phyloP scores from a whole-genome alignment of 2,329 filamentous ascomycete genomes.

The Phaeosphaeria sp. region DNA sequence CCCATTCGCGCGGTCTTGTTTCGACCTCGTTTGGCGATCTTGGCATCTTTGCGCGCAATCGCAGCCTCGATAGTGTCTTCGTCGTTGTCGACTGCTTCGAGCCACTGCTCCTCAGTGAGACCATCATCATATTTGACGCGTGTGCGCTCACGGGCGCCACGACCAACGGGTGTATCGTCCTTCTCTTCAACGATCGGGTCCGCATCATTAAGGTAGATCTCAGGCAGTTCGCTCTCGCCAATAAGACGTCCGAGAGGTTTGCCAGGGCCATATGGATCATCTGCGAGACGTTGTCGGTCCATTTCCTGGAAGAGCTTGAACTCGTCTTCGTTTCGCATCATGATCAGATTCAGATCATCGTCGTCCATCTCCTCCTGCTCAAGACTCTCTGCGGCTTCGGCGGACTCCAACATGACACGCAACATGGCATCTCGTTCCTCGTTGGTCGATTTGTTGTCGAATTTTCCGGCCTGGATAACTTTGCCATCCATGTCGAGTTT shows the following conservation, averaged over 20 bases:
- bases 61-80: constrained; percentile 94
- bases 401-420: constrained; percentile 86
- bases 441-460: constrained; percentile 99
- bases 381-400: constrained; percentile 70
- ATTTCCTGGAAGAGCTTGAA: constrained; percentile 79
- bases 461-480: constrained; percentile 98
- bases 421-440: constrained; percentile 98
- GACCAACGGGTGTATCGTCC: constrained; percentile 74
- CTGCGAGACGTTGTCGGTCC: constrained; percentile 74
- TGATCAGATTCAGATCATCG: constrained; percentile 92
- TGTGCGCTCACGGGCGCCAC: constrained; percentile 92
- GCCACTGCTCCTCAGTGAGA: constrained; percentile 97
- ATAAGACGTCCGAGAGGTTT: constrained; percentile 80
- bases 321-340: constrained; percentile 87
- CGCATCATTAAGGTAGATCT: constrained; percentile 90
- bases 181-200: constrained; percentile 80
- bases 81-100: constrained; percentile 96
- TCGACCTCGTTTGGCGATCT: constrained; percentile 77
- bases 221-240: constrained; percentile 84
- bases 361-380: constrained; percentile 99
- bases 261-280: constrained; percentile 73
- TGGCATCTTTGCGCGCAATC: constrained; percentile 85
- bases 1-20: constrained; percentile 72
- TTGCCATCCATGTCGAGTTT: constrained; percentile 99
- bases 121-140: constrained; percentile 96